Conservation (phyloP, 2,329 filamentous ascomycete species). For the Colletotrichum tropicale region DNA sequence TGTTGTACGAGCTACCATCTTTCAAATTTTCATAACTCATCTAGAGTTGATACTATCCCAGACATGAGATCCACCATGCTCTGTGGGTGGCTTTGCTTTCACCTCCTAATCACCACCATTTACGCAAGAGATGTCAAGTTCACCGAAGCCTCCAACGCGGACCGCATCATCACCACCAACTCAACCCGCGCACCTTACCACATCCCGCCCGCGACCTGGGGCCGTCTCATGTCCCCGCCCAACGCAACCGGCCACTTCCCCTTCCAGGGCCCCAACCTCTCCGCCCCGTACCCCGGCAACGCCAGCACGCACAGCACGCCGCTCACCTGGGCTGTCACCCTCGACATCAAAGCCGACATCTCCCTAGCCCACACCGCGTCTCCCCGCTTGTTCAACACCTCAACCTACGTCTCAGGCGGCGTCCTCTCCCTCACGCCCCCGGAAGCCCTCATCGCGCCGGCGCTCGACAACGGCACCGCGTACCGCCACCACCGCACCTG, state of each 20-base stretch:
- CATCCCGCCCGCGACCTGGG: neutral
- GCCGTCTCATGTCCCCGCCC: neutral
- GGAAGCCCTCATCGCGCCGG: neutral
- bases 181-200: neutral
- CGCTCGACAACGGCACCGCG: neutral
- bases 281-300: neutral
- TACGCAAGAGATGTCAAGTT: neutral
- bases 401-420: neutral
- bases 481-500: neutral
- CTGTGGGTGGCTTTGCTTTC: fast-evolving
- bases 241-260: neutral
- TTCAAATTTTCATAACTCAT: neutral
- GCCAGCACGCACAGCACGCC: neutral
- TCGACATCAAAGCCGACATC: neutral
- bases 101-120: neutral
- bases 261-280: neutral
- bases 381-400: neutral
- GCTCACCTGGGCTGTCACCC: neutral
- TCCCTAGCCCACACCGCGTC: neutral
- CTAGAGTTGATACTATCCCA: fast-evolving
- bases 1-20: fast-evolving
- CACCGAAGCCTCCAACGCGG: neutral
- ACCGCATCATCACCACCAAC: neutral
- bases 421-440: neutral
- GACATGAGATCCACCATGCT: neutral